Conservation (phyloP, 352 stramenopile genomes). For the Phytophthora uliginosa region DNA sequence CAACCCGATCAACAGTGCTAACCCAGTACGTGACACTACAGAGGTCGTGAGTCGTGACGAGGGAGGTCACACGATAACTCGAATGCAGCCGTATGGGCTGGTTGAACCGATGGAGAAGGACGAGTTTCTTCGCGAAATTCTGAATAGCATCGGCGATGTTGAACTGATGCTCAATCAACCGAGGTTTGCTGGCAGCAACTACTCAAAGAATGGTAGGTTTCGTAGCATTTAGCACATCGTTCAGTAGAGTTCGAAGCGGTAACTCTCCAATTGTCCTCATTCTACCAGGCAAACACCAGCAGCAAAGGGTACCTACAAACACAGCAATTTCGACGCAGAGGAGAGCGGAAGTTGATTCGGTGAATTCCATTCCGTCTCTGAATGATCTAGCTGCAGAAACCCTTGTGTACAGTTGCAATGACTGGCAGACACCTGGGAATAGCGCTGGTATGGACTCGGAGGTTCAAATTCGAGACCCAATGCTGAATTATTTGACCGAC, state of each 20-base stretch:
- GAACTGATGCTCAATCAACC: constrained; percentile 64
- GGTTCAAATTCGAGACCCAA: constrained; percentile 50
- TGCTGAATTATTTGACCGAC: constrained; percentile 67
- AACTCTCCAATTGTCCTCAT: not conserved
- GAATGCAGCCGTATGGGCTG: constrained; percentile 5
- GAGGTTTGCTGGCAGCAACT: constrained; percentile 17
- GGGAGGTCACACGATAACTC: not conserved
- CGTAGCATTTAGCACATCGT: not conserved
- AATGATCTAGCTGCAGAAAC: constrained; percentile 22
- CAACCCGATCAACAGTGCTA: not conserved
- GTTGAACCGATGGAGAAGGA: constrained; percentile 36
- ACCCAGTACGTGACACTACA: not conserved
- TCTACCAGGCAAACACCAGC: constrained; percentile 11
- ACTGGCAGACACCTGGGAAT: not conserved
- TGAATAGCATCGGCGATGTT: constrained; percentile 68
- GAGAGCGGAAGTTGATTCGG: not conserved
- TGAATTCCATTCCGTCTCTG: constrained; percentile 14
- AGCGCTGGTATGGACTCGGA: constrained; percentile 12
- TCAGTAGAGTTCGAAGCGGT: not conserved
- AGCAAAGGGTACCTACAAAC: not conserved
- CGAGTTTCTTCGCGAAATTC: constrained; percentile 68
- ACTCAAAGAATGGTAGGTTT: constrained; percentile 12
- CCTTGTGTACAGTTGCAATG: not conserved
- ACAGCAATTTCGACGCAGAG: not conserved
- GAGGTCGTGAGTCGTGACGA: not conserved